Percentiles rank a stretch among this genome's conserved stretches.
Evolutionary conservation across 2,329 filamentous ascomycete species (phyloP).

Genomic region (Monosporascus ibericus): DNA sequence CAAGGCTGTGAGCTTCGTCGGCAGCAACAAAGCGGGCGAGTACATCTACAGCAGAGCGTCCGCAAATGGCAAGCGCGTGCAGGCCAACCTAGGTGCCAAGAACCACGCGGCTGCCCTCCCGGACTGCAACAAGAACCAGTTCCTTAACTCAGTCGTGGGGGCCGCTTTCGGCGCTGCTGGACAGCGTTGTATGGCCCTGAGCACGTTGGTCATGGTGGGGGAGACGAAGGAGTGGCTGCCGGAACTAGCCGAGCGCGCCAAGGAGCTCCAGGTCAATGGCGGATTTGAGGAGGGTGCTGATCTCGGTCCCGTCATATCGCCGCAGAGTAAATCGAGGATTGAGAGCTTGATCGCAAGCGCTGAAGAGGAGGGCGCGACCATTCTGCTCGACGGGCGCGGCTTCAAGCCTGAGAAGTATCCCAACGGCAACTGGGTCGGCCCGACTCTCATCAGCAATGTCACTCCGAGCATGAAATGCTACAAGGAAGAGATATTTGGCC

Average conservation of each 20-base stretch:
- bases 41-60: slow-evolving; percentile 77
- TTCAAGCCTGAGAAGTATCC: slow-evolving; percentile 72
- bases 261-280: slow-evolving; percentile 66
- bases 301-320: slow-evolving; percentile 75
- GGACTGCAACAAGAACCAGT: slow-evolving; percentile 87
- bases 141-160: slow-evolving; percentile 75
- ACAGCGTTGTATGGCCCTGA: slow-evolving; percentile 82
- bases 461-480: slow-evolving; percentile 80
- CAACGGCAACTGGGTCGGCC: slow-evolving; percentile 79
- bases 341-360: slow-evolving; percentile 69
- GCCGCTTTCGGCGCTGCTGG: slow-evolving; percentile 81
- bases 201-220: slow-evolving; percentile 75
- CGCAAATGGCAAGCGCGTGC: slow-evolving; percentile 81
- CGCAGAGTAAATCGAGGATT: slow-evolving; percentile 72
- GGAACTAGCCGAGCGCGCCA: slow-evolving; percentile 72
- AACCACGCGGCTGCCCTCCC: slow-evolving; percentile 81
- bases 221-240: slow-evolving; percentile 79
- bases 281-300: slow-evolving; percentile 78
- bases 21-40: slow-evolving; percentile 81
- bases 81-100: slow-evolving; percentile 83
- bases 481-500: slow-evolving; percentile 79
- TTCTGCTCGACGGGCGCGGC: slow-evolving; percentile 75
- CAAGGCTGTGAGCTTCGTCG: slow-evolving; percentile 83
- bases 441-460: slow-evolving; percentile 77
- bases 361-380: slow-evolving; percentile 73